Conservation (phyloP, 2,329 filamentous ascomycete species). For the Ascochyta rabiei region DNA sequence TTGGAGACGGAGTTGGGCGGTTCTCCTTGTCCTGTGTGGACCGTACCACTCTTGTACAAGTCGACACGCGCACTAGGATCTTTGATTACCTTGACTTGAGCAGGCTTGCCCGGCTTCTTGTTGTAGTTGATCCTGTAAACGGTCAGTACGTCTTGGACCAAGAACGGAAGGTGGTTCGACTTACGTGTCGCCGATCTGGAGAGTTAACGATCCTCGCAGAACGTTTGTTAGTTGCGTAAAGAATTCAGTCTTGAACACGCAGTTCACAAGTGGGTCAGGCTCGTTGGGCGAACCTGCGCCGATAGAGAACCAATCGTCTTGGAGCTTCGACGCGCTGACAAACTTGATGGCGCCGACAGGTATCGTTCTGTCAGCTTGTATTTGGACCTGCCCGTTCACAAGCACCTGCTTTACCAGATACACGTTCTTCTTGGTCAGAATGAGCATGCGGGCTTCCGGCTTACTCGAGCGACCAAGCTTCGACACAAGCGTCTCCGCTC, state of each 20-base stretch:
- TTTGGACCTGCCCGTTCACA: constrained; percentile 80
- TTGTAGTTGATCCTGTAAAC: constrained; percentile 78
- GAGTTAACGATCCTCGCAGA: constrained; percentile 78
- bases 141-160: constrained; percentile 28
- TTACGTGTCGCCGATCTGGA: constrained; percentile 77
- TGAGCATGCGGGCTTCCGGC: constrained; percentile 80
- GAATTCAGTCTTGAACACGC: constrained; percentile 94
- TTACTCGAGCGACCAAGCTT: constrained; percentile 98
- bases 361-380: constrained; percentile 80
- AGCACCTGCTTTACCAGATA: constrained; percentile 87
- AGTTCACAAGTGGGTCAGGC: constrained; percentile 90
- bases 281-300: constrained; percentile 90
- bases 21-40: constrained; percentile 87
- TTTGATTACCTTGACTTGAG: constrained; percentile 86
- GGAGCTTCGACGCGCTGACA: constrained; percentile 77
- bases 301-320: constrained; percentile 96
- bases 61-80: constrained; percentile 79
- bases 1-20: constrained; percentile 80
- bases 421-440: constrained; percentile 84
- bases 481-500: constrained; percentile 85
- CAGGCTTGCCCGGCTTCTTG: constrained; percentile 95
- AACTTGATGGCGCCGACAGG: constrained; percentile 88
- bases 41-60: constrained; percentile 89
- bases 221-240: constrained; percentile 87
- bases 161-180: constrained; percentile 24